phyloP scores from a whole-genome alignment of 371 early-diverging fungal species.

The Mortierella sp. region DNA sequence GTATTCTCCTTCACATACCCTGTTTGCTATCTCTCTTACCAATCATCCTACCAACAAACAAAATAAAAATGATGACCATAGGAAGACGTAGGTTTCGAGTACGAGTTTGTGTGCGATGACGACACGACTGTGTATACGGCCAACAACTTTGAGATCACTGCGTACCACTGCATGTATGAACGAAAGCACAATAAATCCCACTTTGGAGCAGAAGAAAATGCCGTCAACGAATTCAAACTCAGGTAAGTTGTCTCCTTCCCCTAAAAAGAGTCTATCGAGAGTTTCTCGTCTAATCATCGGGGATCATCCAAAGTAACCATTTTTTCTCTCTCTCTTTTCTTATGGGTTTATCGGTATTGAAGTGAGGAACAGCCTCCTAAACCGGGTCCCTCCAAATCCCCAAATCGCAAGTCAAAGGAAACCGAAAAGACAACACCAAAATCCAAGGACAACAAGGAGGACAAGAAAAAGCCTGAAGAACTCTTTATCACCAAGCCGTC shows the following conservation, averaged over 20 bases:
- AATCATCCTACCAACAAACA: no score
- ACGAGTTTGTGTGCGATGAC: constrained; percentile 60
- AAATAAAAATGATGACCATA: constrained; percentile 8
- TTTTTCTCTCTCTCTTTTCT: neutral
- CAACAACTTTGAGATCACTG: constrained; percentile 65
- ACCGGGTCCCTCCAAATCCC: neutral
- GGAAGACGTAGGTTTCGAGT: constrained; percentile 48
- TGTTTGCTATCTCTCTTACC: no score
- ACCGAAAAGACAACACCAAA: no score
- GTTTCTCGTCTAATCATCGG: neutral
- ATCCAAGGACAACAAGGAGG: no score
- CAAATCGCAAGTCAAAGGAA: constrained; percentile 11
- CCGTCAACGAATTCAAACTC: constrained; percentile 60
- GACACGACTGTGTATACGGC: constrained; percentile 51
- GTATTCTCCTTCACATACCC: no score
- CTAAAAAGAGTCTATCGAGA: neutral
- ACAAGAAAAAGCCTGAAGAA: no score
- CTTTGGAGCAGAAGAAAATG: constrained; percentile 66
- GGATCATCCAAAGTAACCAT: neutral
- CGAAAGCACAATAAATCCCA: constrained; percentile 59
- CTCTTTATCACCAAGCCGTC: constrained; percentile 26
- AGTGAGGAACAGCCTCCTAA: no score
- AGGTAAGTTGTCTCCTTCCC: constrained; percentile 43
- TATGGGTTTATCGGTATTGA: neutral
- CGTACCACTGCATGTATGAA: constrained; percentile 78